Percentiles rank a stretch among this genome's conserved stretches.
Conservation (phyloP, 1,284 basidiomycete species). For the Cutaneotrichosporon cyanovorans region DNA sequence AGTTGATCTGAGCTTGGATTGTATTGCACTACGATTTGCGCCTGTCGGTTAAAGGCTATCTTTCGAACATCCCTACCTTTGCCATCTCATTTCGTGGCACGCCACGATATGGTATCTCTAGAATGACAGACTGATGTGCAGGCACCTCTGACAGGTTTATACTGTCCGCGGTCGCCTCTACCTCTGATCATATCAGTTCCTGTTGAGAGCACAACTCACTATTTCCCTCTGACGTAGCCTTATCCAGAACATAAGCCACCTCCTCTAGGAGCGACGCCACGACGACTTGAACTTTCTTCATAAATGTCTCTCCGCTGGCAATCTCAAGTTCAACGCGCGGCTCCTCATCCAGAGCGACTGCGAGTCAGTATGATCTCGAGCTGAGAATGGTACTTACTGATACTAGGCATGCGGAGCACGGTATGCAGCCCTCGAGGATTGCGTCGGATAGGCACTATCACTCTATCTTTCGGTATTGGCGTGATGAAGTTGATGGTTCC, state of each 20-base stretch:
- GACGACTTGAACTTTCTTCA: slow-evolving; percentile 15
- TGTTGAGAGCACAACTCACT: background rate
- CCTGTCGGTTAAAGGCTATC: too few species aligned
- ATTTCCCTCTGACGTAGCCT: slow-evolving; percentile 10
- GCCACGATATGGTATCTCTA: slow-evolving; percentile 29
- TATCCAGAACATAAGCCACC: slow-evolving; percentile 18
- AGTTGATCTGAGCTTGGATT: slow-evolving; percentile 1
- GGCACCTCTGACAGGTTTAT: slow-evolving; percentile 20
- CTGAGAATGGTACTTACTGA: slow-evolving; percentile 18
- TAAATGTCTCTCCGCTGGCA: slow-evolving; percentile 12
- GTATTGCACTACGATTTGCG: slow-evolving; percentile 27
- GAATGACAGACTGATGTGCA: slow-evolving; percentile 4
- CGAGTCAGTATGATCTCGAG: slow-evolving; percentile 2
- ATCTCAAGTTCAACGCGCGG: slow-evolving; percentile 29
- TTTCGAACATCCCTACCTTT: slow-evolving; percentile 12
- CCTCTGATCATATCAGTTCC: background rate
- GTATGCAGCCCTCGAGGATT: slow-evolving; percentile 20
- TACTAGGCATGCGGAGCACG: slow-evolving; percentile 30
- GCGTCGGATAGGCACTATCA: slow-evolving; percentile 17
- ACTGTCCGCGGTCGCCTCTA: slow-evolving; percentile 5
- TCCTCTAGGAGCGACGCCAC: slow-evolving; percentile 21
- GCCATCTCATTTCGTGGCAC: slow-evolving; percentile 27
- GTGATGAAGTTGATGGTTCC: slow-evolving; percentile 19
- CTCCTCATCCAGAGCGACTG: slow-evolving; percentile 37
- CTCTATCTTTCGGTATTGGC: slow-evolving; percentile 11